Percentiles rank a stretch among this genome's conserved stretches.
Conservation (phyloP, 1,284 basidiomycete species). For the Xerocomus nothofagi region DNA sequence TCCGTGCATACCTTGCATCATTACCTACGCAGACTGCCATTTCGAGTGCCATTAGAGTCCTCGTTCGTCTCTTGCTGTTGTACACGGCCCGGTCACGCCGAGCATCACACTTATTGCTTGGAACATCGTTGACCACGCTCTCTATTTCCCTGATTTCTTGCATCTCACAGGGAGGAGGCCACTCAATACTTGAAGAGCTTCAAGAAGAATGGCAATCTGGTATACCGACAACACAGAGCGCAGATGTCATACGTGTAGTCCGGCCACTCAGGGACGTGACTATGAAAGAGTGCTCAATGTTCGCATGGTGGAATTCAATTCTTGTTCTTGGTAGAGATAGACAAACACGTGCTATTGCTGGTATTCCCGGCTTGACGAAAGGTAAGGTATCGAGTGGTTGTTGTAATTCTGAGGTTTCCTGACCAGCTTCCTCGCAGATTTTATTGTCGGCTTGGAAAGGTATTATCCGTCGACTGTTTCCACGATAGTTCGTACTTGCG, state of each 20-base stretch:
- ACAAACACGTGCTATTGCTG: constrained; percentile 52
- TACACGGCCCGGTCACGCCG: constrained; percentile 57
- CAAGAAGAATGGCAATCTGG: constrained; percentile 60
- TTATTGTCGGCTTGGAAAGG: constrained; percentile 77
- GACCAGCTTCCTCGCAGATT: constrained; percentile 51
- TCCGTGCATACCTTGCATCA: constrained; percentile 63
- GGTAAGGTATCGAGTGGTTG: constrained; percentile 61
- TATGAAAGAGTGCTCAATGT: constrained; percentile 80
- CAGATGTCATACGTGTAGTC: constrained; percentile 49
- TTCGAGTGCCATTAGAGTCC: constrained; percentile 58
- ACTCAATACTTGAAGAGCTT: constrained; percentile 70
- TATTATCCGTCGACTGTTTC: constrained; percentile 90
- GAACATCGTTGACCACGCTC: constrained; percentile 78
- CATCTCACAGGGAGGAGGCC: constrained; percentile 80
- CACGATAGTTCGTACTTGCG: constrained; percentile 81
- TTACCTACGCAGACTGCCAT: constrained; percentile 80
- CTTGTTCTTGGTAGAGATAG: constrained; percentile 52
- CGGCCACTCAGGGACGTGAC: constrained; percentile 76
- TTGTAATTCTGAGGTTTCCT: background rate
- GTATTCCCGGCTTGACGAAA: constrained; percentile 72
- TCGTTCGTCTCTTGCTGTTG: constrained; percentile 71
- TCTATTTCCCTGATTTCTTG: constrained; percentile 76
- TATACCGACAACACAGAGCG: background rate
- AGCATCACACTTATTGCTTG: constrained; percentile 78
- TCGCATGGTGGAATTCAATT: constrained; percentile 70